These are phyloP conservation scores for Emergomyces africanus DNA, from an alignment of 2,329 filamentous ascomycete genomes.

Conservation along the genomic window DNA sequence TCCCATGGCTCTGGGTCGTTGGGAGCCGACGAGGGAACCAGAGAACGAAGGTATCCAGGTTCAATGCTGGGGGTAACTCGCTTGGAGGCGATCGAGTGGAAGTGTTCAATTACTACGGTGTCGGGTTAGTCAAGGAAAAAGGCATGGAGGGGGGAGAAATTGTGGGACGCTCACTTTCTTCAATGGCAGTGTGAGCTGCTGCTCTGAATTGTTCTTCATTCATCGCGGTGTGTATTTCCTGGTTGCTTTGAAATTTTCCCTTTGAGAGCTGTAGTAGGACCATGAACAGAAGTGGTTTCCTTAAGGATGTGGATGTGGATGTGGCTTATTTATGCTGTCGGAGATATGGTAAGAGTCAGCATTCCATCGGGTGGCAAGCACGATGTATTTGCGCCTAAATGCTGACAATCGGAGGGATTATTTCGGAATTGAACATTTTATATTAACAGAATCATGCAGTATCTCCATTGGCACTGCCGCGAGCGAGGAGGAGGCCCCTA, in stretches of 20 bases:
- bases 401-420: too few relatives aligned
- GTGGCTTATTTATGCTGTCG: too few relatives aligned
- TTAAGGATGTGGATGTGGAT: neutral
- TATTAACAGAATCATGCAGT: too few relatives aligned
- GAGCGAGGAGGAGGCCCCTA: too few relatives aligned
- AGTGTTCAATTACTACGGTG: slow-evolving; percentile 62
- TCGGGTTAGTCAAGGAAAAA: neutral
- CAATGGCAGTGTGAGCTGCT: slow-evolving; percentile 64
- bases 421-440: too few relatives aligned
- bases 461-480: too few relatives aligned
- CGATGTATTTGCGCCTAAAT: too few relatives aligned
- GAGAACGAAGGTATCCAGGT: slow-evolving; percentile 72
- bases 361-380: too few relatives aligned
- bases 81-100: slow-evolving; percentile 56
- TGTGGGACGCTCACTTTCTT: slow-evolving; percentile 53
- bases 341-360: too few relatives aligned
- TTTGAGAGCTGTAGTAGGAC: neutral
- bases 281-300: neutral
- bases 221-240: slow-evolving; percentile 40
- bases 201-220: slow-evolving; percentile 64
- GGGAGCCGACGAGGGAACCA: slow-evolving; percentile 59
- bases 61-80: slow-evolving; percentile 65
- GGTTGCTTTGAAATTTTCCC: neutral
- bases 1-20: slow-evolving; percentile 57
- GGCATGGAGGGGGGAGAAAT: neutral